phyloP scores from a whole-genome alignment of 441 rosid species.

The Erodium trifolium region DNA sequence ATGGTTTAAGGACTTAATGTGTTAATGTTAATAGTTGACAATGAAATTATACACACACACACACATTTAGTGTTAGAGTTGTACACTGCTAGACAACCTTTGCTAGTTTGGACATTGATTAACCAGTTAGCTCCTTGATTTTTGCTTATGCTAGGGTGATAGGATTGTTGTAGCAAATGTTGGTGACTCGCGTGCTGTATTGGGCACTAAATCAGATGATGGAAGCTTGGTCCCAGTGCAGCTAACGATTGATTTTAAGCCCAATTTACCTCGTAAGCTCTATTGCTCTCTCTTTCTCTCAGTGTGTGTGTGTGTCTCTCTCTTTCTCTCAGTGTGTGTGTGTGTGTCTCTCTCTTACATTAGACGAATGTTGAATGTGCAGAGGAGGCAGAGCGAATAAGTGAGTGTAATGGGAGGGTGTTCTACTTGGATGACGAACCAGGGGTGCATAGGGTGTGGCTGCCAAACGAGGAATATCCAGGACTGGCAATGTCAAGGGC shows the following conservation, averaged over 20 bases:
- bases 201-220: slow-evolving; percentile 70
- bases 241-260: slow-evolving; percentile 83
- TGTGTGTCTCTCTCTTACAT: no score
- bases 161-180: slow-evolving; percentile 57
- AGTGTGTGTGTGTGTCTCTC: not conserved
- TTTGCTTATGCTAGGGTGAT: slow-evolving; percentile 48
- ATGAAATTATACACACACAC: not conserved
- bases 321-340: not conserved
- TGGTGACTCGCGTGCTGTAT: slow-evolving; percentile 89
- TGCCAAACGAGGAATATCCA: slow-evolving; percentile 60
- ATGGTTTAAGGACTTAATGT: no score
- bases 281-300: not conserved
- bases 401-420: slow-evolving; percentile 54
- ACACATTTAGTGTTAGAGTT: not conserved
- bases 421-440: slow-evolving; percentile 77
- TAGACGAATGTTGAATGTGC: slow-evolving; percentile 16
- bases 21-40: not conserved
- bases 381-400: slow-evolving; percentile 83
- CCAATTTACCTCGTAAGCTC: slow-evolving; percentile 69
- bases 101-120: not conserved
- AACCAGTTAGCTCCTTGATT: not conserved
- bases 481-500: slow-evolving; percentile 97
- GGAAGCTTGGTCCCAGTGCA: slow-evolving; percentile 63
- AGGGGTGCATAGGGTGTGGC: slow-evolving; percentile 87
- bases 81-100: not conserved